A percentile compares a stretch with the other conserved stretches of the same genome.
Evolutionary conservation across 2,329 filamentous ascomycete species (phyloP).

Genomic region (Pseudogymnoascus sp.): DNA sequence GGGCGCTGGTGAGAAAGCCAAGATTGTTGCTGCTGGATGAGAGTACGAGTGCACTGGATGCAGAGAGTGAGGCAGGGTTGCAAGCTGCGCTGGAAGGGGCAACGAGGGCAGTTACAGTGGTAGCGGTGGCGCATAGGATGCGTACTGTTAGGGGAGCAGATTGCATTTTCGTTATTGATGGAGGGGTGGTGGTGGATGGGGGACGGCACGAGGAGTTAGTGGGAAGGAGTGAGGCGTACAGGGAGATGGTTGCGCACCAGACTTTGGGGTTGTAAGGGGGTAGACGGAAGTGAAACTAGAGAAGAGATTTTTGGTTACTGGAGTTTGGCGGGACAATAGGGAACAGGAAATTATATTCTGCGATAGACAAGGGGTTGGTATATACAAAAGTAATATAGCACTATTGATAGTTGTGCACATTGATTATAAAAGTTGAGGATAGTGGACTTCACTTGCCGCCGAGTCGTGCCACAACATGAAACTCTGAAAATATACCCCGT

Average conservation of each 20-base stretch:
- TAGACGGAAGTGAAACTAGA: neutral
- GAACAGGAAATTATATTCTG: neutral
- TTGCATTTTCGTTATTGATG: constrained; percentile 49
- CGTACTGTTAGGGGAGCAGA: constrained; percentile 50
- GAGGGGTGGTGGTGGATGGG: constrained; percentile 44
- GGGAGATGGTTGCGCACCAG: constrained; percentile 22
- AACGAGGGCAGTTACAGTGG: constrained; percentile 44
- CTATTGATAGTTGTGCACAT: neutral
- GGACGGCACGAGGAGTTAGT: constrained; percentile 48
- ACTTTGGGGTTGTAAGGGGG: constrained; percentile 13
- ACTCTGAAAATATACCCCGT: neutral
- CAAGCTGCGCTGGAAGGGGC: constrained; percentile 57
- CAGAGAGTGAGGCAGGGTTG: constrained; percentile 55
- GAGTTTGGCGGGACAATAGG: neutral
- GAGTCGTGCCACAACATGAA: neutral
- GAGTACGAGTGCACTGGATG: constrained; percentile 70
- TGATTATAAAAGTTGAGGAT: neutral
- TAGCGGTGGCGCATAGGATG: constrained; percentile 51
- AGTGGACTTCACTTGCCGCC: neutral
- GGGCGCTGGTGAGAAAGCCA: constrained; percentile 65
- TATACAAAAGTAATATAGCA: neutral
- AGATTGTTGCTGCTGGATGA: constrained; percentile 72
- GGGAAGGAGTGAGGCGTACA: constrained; percentile 41
- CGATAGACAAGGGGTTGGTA: neutral
- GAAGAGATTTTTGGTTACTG: neutral